These are phyloP conservation scores for Myriangium duriaei DNA, from an alignment of 2,329 filamentous ascomycete species.

Conservation along the genomic window DNA sequence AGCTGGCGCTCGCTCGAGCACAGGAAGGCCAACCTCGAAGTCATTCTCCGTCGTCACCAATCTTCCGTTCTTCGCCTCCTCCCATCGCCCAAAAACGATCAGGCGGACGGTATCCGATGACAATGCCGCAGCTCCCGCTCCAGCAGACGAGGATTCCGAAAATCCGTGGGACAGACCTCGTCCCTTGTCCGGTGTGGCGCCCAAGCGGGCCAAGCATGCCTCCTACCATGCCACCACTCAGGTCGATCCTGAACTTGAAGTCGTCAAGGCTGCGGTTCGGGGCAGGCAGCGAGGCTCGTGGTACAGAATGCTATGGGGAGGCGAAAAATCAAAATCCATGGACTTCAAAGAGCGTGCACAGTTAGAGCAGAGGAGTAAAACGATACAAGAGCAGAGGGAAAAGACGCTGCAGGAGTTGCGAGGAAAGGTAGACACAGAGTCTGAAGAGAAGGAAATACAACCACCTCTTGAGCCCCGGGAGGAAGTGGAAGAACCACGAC, in stretches of 20 bases:
- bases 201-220: constrained; percentile 27
- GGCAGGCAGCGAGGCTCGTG: constrained; percentile 7
- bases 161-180: background rate
- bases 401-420: background rate
- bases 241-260: constrained; percentile 5
- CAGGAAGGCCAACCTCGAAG: constrained; percentile 8
- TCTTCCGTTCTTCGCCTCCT: constrained; percentile 1
- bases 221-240: constrained; percentile 20
- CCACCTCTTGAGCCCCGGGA: background rate
- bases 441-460: background rate
- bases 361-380: background rate
- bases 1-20: background rate
- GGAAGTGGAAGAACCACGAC: background rate
- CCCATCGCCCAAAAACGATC: constrained; percentile 10
- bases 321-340: background rate
- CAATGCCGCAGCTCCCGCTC: constrained; percentile 27
- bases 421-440: background rate
- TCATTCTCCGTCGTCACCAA: constrained; percentile 8
- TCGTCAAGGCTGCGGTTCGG: constrained; percentile 5
- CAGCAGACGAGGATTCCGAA: constrained; percentile 24
- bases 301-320: constrained; percentile 2
- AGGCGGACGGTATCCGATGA: constrained; percentile 20
- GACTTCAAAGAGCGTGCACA: background rate
- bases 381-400: background rate
- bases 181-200: constrained; percentile 15